These are phyloP conservation scores for Debaryomycetaceae sp. DNA, from an alignment of 1,139 yeast genomes.

Conservation along the genomic window DNA sequence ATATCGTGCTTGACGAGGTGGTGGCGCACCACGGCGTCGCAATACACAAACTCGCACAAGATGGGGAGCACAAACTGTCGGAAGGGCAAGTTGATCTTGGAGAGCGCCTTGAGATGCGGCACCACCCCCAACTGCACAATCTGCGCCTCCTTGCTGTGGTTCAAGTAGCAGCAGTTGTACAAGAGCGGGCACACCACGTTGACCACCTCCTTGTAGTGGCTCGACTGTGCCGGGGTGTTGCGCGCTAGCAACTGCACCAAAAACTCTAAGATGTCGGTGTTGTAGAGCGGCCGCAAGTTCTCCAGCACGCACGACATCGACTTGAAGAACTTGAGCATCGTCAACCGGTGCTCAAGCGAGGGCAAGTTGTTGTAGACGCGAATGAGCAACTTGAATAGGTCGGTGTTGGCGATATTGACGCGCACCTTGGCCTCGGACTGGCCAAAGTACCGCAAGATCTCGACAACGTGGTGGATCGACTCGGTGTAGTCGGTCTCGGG, in stretches of 20 bases:
- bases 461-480: conserved; percentile 33
- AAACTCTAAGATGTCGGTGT: conserved; percentile 42
- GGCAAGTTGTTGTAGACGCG: conserved; percentile 31
- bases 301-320: conserved; percentile 40
- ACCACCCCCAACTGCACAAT: conserved; percentile 52
- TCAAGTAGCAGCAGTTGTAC: conserved; percentile 57
- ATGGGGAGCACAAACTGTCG: conserved; percentile 62
- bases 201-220: conserved; percentile 36
- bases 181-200: conserved; percentile 42
- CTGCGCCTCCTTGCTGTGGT: conserved; percentile 48
- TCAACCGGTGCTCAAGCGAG: conserved; percentile 27
- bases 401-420: conserved; percentile 35
- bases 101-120: conserved; percentile 45
- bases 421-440: conserved; percentile 43
- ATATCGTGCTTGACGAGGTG: conserved; percentile 37
- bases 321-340: conserved; percentile 38
- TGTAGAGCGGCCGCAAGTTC: conserved; percentile 28
- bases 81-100: conserved; percentile 45
- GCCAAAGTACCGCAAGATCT: conserved; percentile 37
- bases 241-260: conserved; percentile 26
- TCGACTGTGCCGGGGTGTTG: conserved; percentile 20
- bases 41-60: conserved; percentile 57
- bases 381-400: conserved; percentile 42
- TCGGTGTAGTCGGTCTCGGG: conserved; percentile 20
- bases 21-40: conserved; percentile 36